Evolutionary conservation across 805 yeast species (phyloP), one percentile per base, ranked within the genome.

Genomic region (Ogataea trehaloabstinens): DNA sequence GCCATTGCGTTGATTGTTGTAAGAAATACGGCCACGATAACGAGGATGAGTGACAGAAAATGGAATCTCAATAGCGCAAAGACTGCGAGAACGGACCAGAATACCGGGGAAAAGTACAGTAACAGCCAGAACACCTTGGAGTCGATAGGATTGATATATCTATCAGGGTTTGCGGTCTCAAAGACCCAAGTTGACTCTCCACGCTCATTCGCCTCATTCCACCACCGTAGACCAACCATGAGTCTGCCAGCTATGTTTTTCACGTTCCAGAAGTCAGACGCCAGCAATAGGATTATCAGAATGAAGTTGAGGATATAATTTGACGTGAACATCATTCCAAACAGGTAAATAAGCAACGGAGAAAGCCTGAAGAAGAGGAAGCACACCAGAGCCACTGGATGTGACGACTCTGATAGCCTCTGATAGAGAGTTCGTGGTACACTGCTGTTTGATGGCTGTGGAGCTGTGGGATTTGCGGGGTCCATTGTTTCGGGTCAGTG

Each of bases 201-300:
- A 6, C 73, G 60, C 15, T 66, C 69, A 20, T 74, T 68, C 0
- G 89, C 72, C 58, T 91, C 97, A 58, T 91, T 93, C 96, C 98
- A 91, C 99, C 99, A 91, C 48, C 95, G 73, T 47, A 93, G 70
- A 0, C 97, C 98, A 4, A 93, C 97, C 40, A 91, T 63, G 40
- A 87, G 73, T 42, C 98, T 68, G 1, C 99, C 99, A 16, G 95
- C 72, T 19, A 91, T 85, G 61, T 91, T 91, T 58, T 91, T 93
- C 18, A 87, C 80, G 56, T 86, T 84, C 95, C 97, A 91, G 56
- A 91, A 91, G 60, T 91, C 99, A 1, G 88, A 87, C 0, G 96
- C 85, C 16, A 87, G 71, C 15, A 89, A 65, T 13, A 93, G 66
- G 2, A 90, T 78, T 17, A 88, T 80, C 5, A 80, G 60, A 12